phyloP scores from a whole-genome alignment of 768 basidiomycete species.

The Sutorius australiensis region DNA sequence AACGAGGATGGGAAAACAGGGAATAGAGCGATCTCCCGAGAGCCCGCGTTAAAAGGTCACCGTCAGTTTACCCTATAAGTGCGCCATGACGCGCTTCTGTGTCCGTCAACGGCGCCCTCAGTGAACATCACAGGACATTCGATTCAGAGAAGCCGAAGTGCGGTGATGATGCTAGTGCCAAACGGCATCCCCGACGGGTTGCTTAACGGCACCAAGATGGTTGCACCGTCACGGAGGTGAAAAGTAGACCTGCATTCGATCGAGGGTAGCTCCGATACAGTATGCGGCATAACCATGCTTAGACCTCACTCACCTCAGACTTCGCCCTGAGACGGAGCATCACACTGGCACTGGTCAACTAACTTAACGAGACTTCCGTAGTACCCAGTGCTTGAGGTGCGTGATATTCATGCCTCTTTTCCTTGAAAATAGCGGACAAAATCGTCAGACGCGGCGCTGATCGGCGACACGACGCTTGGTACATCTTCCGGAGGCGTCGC shows the following conservation, averaged over 20 bases:
- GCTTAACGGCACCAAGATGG: constrained; percentile 18
- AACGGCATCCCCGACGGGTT: constrained; percentile 7
- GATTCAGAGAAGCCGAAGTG: constrained; percentile 18
- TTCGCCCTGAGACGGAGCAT: background rate
- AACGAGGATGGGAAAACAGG: background rate
- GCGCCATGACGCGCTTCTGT: constrained; percentile 9
- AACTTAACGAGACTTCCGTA: background rate
- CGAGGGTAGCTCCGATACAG: background rate
- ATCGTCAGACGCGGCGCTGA: background rate
- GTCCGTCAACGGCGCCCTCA: constrained; percentile 9
- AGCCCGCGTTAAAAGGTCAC: constrained; percentile 12
- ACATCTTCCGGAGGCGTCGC: constrained; percentile 17
- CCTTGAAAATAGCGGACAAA: background rate
- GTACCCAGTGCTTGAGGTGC: background rate
- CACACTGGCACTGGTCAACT: background rate
- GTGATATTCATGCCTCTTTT: background rate
- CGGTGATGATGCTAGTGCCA: constrained; percentile 8
- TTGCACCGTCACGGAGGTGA: constrained; percentile 5
- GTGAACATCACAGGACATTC: background rate
- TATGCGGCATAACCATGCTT: background rate
- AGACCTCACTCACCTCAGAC: constrained; percentile 2
- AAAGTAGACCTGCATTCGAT: constrained; percentile 6
- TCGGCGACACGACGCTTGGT: background rate
- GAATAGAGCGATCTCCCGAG: background rate
- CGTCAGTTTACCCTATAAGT: constrained; percentile 1